Evolutionary conservation across 192 early-diverging fungal species (phyloP).

Genomic region (Phycomyces nitens): DNA sequence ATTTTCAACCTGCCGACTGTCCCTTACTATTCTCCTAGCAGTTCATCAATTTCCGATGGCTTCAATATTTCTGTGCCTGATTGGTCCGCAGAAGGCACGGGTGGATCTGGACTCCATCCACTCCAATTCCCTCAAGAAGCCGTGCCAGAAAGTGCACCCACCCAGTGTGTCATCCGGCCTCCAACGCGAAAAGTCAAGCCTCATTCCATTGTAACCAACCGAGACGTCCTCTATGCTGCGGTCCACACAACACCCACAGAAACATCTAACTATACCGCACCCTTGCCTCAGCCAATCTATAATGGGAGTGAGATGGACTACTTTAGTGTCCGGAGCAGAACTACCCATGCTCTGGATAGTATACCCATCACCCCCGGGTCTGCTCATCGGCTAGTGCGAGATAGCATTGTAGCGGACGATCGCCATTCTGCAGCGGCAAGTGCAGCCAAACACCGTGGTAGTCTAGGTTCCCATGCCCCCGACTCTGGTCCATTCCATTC

Average conservation of each 20-base stretch:
- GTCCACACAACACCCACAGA: neutral
- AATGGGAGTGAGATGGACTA: neutral
- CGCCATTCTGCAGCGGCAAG: neutral
- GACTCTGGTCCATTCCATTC: neutral
- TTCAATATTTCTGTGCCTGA: neutral
- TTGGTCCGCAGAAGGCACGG: neutral
- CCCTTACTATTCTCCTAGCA: neutral
- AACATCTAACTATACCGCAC: neutral
- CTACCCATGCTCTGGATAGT: neutral
- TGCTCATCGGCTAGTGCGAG: conserved; percentile 14
- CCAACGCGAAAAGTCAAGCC: conserved; percentile 13
- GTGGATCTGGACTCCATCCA: too few species aligned
- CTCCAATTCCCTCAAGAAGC: too few species aligned
- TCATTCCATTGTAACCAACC: conserved; percentile 4
- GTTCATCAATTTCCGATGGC: neutral
- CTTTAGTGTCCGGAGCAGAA: neutral
- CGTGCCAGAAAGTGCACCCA: too few species aligned
- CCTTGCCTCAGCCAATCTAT: neutral
- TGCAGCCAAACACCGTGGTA: neutral
- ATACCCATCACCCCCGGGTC: conserved; percentile 18
- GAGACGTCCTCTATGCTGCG: neutral
- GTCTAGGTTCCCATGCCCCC: neutral
- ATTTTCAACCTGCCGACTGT: neutral
- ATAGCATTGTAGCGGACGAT: conserved; percentile 18
- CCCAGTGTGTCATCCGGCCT: neutral